Evolutionary conservation across 345 rosid genomes (phyloP).

Genomic region (Salix brachista): DNA sequence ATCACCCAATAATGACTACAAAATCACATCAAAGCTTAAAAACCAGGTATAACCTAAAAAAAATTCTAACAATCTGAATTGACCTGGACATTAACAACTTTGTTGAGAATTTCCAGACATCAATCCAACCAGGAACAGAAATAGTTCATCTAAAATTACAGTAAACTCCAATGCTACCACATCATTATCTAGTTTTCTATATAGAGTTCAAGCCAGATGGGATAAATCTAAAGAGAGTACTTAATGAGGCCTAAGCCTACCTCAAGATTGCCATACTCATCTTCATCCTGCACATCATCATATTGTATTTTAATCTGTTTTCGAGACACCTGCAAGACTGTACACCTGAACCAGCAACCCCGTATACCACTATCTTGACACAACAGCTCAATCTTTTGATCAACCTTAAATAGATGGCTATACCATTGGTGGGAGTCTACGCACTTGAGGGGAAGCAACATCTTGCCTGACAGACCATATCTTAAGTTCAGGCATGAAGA

Average conservation of each 20-base stretch:
- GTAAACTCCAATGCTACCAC: not conserved
- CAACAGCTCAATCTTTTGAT: constrained; percentile 69
- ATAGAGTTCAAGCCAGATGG: not conserved
- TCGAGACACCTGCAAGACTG: constrained; percentile 56
- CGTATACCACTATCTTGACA: constrained; percentile 97
- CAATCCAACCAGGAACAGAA: not conserved
- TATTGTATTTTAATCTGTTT: constrained; percentile 75
- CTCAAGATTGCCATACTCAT: constrained; percentile 84
- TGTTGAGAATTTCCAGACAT: not conserved
- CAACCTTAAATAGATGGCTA: constrained; percentile 39
- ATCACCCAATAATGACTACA: not conserved
- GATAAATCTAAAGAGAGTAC: not conserved
- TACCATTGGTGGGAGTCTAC: constrained; percentile 38
- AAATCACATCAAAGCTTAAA: not conserved
- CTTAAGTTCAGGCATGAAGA: constrained; percentile 43
- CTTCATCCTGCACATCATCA: constrained; percentile 84
- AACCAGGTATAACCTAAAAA: not conserved
- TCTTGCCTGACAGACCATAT: constrained; percentile 45
- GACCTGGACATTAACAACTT: not conserved
- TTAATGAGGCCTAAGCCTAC: constrained; percentile 34
- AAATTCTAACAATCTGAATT: not conserved
- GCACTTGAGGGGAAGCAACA: constrained; percentile 51
- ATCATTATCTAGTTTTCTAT: not conserved
- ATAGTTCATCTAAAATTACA: not conserved
- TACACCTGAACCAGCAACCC: constrained; percentile 97